phyloP scores from a whole-genome alignment of 1,284 basidiomycete species.

The Singerocomus rubriflavus region DNA sequence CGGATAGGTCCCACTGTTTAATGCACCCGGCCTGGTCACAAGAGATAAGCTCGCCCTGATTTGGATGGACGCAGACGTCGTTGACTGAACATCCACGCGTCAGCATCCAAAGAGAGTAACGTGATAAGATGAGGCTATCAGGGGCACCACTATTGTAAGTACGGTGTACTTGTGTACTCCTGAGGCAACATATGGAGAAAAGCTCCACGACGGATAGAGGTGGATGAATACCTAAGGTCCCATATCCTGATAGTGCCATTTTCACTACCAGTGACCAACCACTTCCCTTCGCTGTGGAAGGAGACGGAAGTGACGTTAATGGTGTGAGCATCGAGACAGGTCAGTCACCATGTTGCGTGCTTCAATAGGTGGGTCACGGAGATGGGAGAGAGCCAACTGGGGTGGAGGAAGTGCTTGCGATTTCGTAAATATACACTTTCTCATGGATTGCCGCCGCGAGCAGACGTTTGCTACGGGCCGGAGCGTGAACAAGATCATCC shows the following conservation, averaged over 20 bases:
- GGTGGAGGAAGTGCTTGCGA: constrained; percentile 71
- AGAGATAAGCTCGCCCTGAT: constrained; percentile 97
- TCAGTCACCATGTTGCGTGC: constrained; percentile 50
- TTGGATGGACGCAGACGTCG: constrained; percentile 98
- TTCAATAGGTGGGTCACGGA: constrained; percentile 21
- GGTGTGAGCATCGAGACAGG: constrained; percentile 89
- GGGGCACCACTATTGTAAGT: constrained; percentile 82
- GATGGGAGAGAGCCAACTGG: constrained; percentile 53
- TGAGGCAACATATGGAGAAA: constrained; percentile 30
- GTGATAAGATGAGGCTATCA: constrained; percentile 42
- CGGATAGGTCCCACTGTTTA: constrained; percentile 98
- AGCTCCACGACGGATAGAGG: constrained; percentile 8
- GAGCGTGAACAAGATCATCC: constrained; percentile 18
- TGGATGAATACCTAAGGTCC: constrained; percentile 81
- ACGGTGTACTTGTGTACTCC: constrained; percentile 70
- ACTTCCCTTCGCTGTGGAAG: constrained; percentile 97
- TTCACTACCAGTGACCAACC: constrained; percentile 97
- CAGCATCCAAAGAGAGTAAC: constrained; percentile 6
- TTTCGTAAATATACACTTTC: constrained; percentile 88
- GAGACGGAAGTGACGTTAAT: constrained; percentile 94
- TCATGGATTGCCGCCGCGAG: constrained; percentile 95
- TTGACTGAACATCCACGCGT: constrained; percentile 62
- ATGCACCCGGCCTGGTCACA: constrained; percentile 99
- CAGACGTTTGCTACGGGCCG: constrained; percentile 69
- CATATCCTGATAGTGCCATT: constrained; percentile 98